phyloP scores from a whole-genome alignment of 176 grass and related monocot species.

The Carex pumila region DNA sequence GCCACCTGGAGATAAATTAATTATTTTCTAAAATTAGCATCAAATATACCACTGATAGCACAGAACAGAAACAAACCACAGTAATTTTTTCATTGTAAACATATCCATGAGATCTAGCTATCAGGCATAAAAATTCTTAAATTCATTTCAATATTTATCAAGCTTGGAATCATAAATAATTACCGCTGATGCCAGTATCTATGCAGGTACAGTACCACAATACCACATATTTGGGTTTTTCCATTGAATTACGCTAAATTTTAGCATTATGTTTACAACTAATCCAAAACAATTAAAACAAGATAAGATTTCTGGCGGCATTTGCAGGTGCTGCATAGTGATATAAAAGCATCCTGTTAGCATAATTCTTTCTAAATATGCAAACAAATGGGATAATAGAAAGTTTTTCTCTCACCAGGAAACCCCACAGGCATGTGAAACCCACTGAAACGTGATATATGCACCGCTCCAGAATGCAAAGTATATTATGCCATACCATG shows the following conservation, averaged over 20 bases:
- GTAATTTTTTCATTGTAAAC: neutral
- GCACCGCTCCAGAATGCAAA: constrained; percentile 82
- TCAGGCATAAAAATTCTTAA: neutral
- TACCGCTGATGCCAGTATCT: neutral
- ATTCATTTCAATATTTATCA: neutral
- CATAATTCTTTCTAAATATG: constrained; percentile 3
- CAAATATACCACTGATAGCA: neutral
- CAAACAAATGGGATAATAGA: neutral
- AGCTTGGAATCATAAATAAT: neutral
- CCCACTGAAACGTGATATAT: constrained; percentile 85
- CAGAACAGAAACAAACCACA: neutral
- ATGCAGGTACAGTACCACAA: neutral
- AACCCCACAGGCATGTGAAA: constrained; percentile 53
- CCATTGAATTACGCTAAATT: neutral
- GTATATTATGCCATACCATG: constrained; percentile 73
- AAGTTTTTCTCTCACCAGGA: constrained; percentile 48
- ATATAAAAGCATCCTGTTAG: neutral
- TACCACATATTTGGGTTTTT: neutral
- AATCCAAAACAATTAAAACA: neutral
- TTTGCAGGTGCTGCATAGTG: neutral
- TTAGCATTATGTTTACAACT: neutral
- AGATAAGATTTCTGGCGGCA: neutral
- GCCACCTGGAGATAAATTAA: constrained; percentile 65
- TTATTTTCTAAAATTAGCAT: neutral
- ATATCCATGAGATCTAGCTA: neutral